phyloP scores from a whole-genome alignment of 192 early-diverging fungal species.

The Pilobolus umbonatus region DNA sequence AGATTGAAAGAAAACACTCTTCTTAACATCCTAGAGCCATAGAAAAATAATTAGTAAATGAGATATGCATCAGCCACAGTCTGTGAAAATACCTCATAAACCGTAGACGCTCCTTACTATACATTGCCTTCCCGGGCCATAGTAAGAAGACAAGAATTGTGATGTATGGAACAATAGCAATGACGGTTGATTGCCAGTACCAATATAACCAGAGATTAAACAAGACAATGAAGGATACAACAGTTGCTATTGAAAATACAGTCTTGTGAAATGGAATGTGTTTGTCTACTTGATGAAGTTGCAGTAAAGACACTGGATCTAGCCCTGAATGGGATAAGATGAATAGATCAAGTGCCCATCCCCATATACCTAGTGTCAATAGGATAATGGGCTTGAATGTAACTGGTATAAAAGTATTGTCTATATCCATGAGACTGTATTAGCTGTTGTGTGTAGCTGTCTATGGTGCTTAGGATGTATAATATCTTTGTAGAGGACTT shows the following conservation, averaged over 20 bases:
- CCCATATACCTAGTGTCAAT: slow-evolving; percentile 52
- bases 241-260: slow-evolving; percentile 42
- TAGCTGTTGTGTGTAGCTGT: too few relatives aligned
- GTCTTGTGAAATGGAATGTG: slow-evolving; percentile 33
- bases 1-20: slow-evolving; percentile 48
- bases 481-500: too few relatives aligned
- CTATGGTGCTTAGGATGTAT: too few relatives aligned
- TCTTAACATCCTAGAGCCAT: slow-evolving; percentile 39
- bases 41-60: too few relatives aligned
- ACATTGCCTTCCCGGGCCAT: slow-evolving; percentile 42
- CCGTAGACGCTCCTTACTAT: slow-evolving; percentile 45
- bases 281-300: slow-evolving; percentile 34
- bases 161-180: slow-evolving; percentile 45
- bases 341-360: slow-evolving; percentile 52
- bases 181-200: slow-evolving; percentile 19
- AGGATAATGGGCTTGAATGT: slow-evolving; percentile 47
- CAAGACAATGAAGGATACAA: slow-evolving; percentile 34
- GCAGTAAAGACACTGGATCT: slow-evolving; percentile 41
- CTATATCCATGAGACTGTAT: slow-evolving; percentile 15
- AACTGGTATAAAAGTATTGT: slow-evolving; percentile 32
- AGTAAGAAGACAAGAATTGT: slow-evolving; percentile 36
- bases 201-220: slow-evolving; percentile 48
- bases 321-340: slow-evolving; percentile 40
- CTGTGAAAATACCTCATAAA: slow-evolving; percentile 43
- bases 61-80: background rate